These are phyloP conservation scores for Dactylellina haptotyla DNA, from an alignment of 2,329 filamentous ascomycete genomes.

Conservation along the genomic window DNA sequence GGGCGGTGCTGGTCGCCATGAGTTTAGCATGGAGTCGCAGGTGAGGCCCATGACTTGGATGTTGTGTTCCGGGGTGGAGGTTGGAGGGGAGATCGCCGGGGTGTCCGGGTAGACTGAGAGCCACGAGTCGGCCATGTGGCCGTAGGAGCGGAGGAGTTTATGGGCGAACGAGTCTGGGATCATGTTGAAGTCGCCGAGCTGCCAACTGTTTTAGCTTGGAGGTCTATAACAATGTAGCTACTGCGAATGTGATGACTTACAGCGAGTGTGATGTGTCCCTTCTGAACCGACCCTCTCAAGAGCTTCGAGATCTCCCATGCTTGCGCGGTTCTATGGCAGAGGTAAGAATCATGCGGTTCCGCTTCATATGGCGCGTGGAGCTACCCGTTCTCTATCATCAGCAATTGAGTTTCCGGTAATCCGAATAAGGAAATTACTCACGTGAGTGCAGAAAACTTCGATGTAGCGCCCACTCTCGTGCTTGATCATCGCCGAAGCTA, in stretches of 20 bases:
- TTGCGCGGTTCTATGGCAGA: constrained; percentile 89
- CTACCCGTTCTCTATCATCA: constrained; percentile 58
- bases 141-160: constrained; percentile 79
- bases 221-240: neutral
- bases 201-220: neutral
- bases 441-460: constrained; percentile 93
- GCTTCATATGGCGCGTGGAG: constrained; percentile 89
- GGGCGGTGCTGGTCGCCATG: constrained; percentile 85
- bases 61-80: constrained; percentile 82
- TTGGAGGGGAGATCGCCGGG: constrained; percentile 77
- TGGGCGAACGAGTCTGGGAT: constrained; percentile 86
- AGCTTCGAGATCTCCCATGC: constrained; percentile 94
- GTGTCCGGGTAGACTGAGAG: constrained; percentile 83
- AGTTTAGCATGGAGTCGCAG: constrained; percentile 86
- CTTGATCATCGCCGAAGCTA: constrained; percentile 82
- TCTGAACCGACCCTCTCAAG: constrained; percentile 80
- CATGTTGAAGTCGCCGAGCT: constrained; percentile 94
- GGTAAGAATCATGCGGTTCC: constrained; percentile 77
- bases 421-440: constrained; percentile 61
- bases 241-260: constrained; percentile 23
- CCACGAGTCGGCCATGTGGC: constrained; percentile 85
- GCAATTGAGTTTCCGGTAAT: neutral
- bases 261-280: constrained; percentile 83
- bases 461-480: constrained; percentile 69
- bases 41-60: constrained; percentile 77